Conservation (phyloP, 2,329 filamentous ascomycete species). For the Penicillium psychrosexuale region DNA sequence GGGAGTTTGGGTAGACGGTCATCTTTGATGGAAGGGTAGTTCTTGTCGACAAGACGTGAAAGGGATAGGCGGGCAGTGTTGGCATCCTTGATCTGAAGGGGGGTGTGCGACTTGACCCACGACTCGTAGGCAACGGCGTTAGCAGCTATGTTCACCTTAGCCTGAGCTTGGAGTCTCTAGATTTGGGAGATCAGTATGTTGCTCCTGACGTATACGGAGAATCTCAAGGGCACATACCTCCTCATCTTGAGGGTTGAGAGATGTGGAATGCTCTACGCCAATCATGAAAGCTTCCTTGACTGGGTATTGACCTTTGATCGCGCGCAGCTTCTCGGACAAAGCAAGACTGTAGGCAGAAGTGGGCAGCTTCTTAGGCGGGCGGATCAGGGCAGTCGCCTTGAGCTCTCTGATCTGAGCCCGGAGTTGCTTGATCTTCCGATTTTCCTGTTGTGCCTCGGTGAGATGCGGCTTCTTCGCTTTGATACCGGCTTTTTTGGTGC, state of each 20-base stretch:
- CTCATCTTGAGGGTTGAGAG: constrained; percentile 17
- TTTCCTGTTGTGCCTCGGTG: constrained; percentile 32
- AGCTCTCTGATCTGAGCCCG: constrained; percentile 33
- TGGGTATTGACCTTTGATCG: constrained; percentile 5
- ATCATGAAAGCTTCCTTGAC: constrained; percentile 20
- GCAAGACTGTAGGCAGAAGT: constrained; percentile 23
- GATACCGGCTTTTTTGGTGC: constrained; percentile 17
- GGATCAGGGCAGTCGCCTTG: constrained; percentile 31
- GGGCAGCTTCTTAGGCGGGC: constrained; percentile 37
- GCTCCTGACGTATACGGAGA: not conserved
- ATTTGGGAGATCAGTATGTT: constrained; percentile 10
- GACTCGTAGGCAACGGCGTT: constrained; percentile 47
- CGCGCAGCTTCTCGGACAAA: constrained; percentile 18
- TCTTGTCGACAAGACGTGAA: constrained; percentile 20
- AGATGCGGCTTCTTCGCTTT: constrained; percentile 26
- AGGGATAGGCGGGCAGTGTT: constrained; percentile 55
- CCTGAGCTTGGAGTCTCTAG: constrained; percentile 55
- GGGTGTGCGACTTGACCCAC: constrained; percentile 56
- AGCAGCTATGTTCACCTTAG: constrained; percentile 46
- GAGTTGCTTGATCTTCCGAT: constrained; percentile 29
- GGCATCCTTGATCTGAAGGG: constrained; percentile 56
- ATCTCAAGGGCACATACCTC: constrained; percentile 19
- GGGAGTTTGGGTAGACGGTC: constrained; percentile 52
- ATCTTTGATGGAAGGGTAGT: constrained; percentile 47
- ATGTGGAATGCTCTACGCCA: constrained; percentile 14